These are phyloP conservation scores for Viola odorata DNA, from an alignment of 345 rosid species.

Conservation along the genomic window DNA sequence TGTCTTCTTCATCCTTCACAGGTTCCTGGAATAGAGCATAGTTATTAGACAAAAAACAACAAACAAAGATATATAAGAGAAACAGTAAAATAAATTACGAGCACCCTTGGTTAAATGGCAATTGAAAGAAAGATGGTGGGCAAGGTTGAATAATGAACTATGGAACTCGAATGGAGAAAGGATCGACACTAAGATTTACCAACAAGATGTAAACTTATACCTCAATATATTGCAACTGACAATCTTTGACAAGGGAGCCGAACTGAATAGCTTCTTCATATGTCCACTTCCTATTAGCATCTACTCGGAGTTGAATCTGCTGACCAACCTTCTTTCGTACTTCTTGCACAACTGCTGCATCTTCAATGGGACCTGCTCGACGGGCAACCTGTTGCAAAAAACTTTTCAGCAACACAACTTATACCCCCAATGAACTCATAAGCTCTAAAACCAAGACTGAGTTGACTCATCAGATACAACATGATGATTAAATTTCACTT, in stretches of 20 bases:
- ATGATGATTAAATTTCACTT: background rate
- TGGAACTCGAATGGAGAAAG: too few species aligned
- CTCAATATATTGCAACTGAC: constrained; percentile 83
- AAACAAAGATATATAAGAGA: background rate
- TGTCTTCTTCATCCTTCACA: constrained; percentile 62
- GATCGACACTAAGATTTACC: too few species aligned
- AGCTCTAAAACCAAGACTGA: background rate
- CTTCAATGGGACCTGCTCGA: constrained; percentile 55
- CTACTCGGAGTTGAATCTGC: constrained; percentile 72
- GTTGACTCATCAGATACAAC: background rate
- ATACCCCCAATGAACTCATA: background rate
- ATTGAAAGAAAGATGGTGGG: background rate
- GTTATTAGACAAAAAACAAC: background rate
- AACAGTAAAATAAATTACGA: background rate
- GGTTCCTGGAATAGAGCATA: constrained; percentile 63
- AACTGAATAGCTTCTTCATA: constrained; percentile 73
- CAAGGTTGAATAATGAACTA: too few species aligned
- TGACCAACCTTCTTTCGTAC: constrained; percentile 66
- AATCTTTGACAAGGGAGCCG: constrained; percentile 57
- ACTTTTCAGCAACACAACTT: constrained; percentile 2
- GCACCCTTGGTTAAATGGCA: background rate
- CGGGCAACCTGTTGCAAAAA: constrained; percentile 70
- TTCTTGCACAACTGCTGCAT: constrained; percentile 74
- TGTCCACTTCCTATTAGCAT: constrained; percentile 88
- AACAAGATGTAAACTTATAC: constrained; percentile 25